Evolutionary conservation across 2,329 filamentous ascomycete genomes (phyloP).

Genomic region (Monosporascus sp.): DNA sequence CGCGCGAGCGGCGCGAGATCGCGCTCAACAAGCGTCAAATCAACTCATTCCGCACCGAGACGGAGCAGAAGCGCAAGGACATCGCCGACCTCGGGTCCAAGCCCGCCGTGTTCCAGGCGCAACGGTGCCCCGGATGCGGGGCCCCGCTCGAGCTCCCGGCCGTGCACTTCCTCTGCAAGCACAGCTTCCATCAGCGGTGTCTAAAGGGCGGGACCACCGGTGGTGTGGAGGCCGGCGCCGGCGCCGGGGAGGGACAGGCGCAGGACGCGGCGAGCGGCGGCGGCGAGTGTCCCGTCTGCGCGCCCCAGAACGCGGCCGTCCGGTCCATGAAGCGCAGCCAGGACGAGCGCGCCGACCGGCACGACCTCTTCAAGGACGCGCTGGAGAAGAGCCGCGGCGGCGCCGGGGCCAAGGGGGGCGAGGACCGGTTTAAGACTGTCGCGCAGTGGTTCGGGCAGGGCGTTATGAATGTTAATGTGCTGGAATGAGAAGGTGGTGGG

Average conservation of each 20-base stretch:
- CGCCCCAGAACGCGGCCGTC: constrained; percentile 79
- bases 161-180: constrained; percentile 95
- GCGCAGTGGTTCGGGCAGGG: constrained; percentile 94
- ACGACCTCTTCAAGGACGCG: constrained; percentile 84
- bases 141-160: constrained; percentile 77
- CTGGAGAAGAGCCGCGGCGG: constrained; percentile 43
- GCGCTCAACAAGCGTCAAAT: constrained; percentile 74
- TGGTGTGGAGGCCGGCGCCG: constrained; percentile 26
- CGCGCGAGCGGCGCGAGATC: constrained; percentile 83
- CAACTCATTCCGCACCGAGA: constrained; percentile 78
- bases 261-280: constrained; percentile 44
- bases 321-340: constrained; percentile 82
- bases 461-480: constrained; percentile 57
- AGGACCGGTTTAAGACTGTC: constrained; percentile 83
- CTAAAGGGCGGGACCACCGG: constrained; percentile 44
- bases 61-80: constrained; percentile 72
- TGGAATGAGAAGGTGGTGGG: constrained; percentile 4
- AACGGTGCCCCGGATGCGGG: constrained; percentile 79
- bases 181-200: constrained; percentile 92
- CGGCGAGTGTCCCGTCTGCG: constrained; percentile 82
- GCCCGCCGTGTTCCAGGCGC: constrained; percentile 85
- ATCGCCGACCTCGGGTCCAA: constrained; percentile 72
- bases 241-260: constrained; percentile 20
- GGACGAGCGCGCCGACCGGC: constrained; percentile 77
- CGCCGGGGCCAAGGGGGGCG: constrained; percentile 37